Conservation (phyloP, 2,329 filamentous ascomycete genomes). For the Tricladium varicosporioides region DNA sequence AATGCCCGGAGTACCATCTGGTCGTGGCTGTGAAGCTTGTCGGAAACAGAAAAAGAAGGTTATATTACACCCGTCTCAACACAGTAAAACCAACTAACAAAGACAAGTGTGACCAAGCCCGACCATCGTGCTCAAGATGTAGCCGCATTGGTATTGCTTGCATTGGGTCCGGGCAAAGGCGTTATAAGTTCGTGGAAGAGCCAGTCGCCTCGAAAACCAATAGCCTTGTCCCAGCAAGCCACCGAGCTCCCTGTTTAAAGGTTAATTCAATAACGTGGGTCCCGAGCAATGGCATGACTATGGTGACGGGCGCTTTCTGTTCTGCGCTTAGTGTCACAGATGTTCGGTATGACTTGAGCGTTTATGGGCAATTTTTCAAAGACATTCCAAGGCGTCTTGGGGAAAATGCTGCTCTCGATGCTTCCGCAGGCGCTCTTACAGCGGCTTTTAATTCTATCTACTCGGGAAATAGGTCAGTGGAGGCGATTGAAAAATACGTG, state of each 20-base stretch:
- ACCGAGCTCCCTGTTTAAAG: neutral
- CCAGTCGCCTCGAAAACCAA: neutral
- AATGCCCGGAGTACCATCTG: conserved; percentile 5
- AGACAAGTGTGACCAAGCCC: neutral
- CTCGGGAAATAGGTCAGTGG: neutral
- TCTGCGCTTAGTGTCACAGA: neutral
- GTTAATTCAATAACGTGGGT: neutral
- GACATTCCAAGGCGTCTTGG: conserved; percentile 4
- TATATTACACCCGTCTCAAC: neutral
- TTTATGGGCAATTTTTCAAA: neutral
- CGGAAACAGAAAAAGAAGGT: conserved; percentile 10
- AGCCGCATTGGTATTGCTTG: neutral
- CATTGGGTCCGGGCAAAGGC: neutral
- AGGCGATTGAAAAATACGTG: neutral
- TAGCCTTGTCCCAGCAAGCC: neutral
- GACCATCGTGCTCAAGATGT: conserved; percentile 1
- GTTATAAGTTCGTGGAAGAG: conserved; percentile 5
- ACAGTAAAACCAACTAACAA: neutral
- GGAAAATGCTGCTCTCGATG: conserved; percentile 1
- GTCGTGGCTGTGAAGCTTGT: conserved; percentile 7
- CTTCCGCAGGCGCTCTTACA: conserved; percentile 1
- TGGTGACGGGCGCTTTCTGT: conserved; percentile 1
- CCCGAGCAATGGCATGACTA: neutral
- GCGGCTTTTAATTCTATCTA: neutral
- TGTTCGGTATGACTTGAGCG: neutral